Evolutionary conservation across 2,329 filamentous ascomycete genomes (phyloP).

Genomic region (Talaromyces sp.): DNA sequence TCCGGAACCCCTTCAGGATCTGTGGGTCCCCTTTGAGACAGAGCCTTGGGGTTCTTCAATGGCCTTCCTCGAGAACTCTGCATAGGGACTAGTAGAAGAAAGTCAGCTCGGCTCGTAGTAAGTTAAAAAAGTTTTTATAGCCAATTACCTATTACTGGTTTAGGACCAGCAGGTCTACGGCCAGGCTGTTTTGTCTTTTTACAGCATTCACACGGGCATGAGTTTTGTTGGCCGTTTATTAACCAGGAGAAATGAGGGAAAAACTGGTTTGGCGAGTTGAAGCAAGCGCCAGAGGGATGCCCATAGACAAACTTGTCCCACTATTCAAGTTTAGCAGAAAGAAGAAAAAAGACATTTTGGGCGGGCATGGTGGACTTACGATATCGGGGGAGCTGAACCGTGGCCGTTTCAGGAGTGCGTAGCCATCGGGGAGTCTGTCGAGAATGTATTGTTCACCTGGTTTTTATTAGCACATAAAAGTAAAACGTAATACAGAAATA

Average conservation of each 20-base stretch:
- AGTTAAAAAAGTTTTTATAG: neutral
- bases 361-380: slow-evolving; percentile 22
- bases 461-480: neutral
- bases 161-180: neutral
- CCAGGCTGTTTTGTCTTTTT: slow-evolving; percentile 13
- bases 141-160: neutral
- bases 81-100: neutral
- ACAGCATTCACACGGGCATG: slow-evolving; percentile 51
- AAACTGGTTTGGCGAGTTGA: slow-evolving; percentile 52
- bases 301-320: slow-evolving; percentile 56
- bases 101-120: neutral
- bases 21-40: neutral
- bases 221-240: slow-evolving; percentile 44
- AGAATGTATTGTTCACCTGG: slow-evolving; percentile 47
- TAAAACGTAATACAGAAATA: neutral
- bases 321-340: slow-evolving; percentile 18
- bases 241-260: slow-evolving; percentile 55
- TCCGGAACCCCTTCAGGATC: slow-evolving; percentile 49
- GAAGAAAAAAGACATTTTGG: neutral
- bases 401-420: slow-evolving; percentile 47
- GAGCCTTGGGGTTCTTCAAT: neutral
- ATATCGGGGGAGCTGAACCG: slow-evolving; percentile 34
- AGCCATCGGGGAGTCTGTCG: slow-evolving; percentile 52
- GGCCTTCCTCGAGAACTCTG: slow-evolving; percentile 6
- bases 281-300: slow-evolving; percentile 48